phyloP scores from a whole-genome alignment of 305 asterid species.

The Rubia peregrina region DNA sequence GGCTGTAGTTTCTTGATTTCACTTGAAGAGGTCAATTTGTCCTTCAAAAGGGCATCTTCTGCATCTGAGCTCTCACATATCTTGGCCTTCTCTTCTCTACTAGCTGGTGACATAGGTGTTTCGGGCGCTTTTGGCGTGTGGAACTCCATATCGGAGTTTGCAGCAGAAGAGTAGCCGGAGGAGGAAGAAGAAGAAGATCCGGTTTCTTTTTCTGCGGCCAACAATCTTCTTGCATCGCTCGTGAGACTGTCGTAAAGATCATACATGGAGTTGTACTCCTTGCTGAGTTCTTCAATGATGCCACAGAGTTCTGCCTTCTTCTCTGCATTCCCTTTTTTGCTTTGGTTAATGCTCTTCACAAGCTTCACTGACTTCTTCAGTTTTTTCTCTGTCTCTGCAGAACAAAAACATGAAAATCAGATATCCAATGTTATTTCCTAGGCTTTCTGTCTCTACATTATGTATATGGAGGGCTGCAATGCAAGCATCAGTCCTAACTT shows the following conservation, averaged over 20 bases:
- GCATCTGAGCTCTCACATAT: conserved; percentile 32
- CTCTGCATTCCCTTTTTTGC: conserved; percentile 49
- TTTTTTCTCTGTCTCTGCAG: conserved; percentile 61
- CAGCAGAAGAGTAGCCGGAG: conserved; percentile 19
- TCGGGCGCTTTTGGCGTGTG: conserved; percentile 36
- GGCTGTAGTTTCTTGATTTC: conserved; percentile 38
- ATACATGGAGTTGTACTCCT: conserved; percentile 55
- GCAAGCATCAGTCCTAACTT: no score
- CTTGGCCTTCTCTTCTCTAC: conserved; percentile 12
- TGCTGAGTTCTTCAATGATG: conserved; percentile 54
- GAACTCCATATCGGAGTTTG: conserved; percentile 40
- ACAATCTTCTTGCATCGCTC: conserved; percentile 46
- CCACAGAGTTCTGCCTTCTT: conserved; percentile 47
- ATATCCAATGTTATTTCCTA: no score
- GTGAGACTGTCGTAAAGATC: conserved; percentile 49
- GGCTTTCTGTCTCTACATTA: no score
- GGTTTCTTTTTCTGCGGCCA: conserved; percentile 23
- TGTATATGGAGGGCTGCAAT: no score
- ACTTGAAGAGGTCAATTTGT: conserved; percentile 46
- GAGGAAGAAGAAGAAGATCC: conserved; percentile 24
- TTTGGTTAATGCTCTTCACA: conserved; percentile 39
- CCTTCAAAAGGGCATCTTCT: conserved; percentile 54
- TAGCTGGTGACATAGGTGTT: conserved; percentile 13
- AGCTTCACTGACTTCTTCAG: conserved; percentile 48
- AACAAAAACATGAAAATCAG: conserved; percentile 10